Base-by-base conservation (phyloP, 2,329 filamentous ascomycete species). In the Pleomassaria siparia region DNA sequence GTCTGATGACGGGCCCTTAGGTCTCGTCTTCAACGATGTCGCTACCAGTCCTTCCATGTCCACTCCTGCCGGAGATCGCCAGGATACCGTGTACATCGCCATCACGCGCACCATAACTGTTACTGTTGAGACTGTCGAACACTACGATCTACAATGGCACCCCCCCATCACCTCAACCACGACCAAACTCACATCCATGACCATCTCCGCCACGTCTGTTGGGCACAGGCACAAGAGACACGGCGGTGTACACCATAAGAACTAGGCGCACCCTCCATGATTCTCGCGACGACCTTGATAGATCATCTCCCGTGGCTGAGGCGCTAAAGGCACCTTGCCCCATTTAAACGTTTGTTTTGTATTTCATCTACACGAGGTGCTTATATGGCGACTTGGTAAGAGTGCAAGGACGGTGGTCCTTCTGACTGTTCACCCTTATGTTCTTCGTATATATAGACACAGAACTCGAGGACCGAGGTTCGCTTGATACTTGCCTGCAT, bases 71-170 rank as follows among this genome's bases (percentile, higher is more conserved):
- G 47, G 22, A 6, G 51, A 48, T 20, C 63, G 64, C 58, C 54
- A 55, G 35, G 46, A 52, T 1, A 57, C 59, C 3, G 50, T 60
- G 13, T 57, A 55, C 18, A 50, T 67, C 4, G 66, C 63, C 3
- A 49, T 63, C 44, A 66, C 63, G 1, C 61, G 61, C 11, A 66
- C 63, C 16, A 45, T 64, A 43, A 58, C 56, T 26, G 54, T 64
- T 8, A 64, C 60, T 32, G 55, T 54, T 21, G 51, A 47, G 20
- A 47, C 51, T 6, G 47, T 40, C 36, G 21, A 46, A 43, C 16
- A 15, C 44, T 1, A 51, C 56, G 1, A 50, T 46, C 12, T 63
- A 56, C 40, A 40, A 37, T 15, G 21, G 44, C 5, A 47, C 40
- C n/a, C n/a, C n/a, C n/a, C n/a, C n/a, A n/a, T n/a, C n/a, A n/a